Base-by-base conservation (phyloP, 169 alveolate species). In the Amoebophrya sp. region DNA sequence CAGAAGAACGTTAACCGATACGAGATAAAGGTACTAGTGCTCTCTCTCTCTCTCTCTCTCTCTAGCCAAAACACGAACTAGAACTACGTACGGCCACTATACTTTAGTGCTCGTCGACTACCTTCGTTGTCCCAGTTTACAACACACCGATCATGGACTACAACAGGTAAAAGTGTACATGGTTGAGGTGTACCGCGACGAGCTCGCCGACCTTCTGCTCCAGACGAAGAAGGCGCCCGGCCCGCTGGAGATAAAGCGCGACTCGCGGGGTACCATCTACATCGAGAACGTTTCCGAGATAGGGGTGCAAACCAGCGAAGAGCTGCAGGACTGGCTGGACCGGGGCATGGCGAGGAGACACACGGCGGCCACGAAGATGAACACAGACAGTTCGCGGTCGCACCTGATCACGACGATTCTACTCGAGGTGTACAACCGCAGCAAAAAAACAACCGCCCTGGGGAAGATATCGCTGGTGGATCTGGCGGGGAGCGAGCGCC, bases 401-500 rank as follows among this genome's bases (percentile, higher is more conserved):
- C 99, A 97, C 91, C 91, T 96, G 90, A 94, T 96, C 34, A 48
- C 58, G 91, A 91, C 88, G 39, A 90, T 91, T 41, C 41, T 90
- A 40, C 95, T 96, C 69, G 92, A 95, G 43, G 95, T 96, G 29
- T 29, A 67, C 58, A 70, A 70, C 92, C 67, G 43, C 69, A 69
- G 90, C 92, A 91, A 90, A 90, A 89, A 5, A 26, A 48, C 39
- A 0, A 7, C 40, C 10, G 78, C 48, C 5, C 1, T 41, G 90
- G 40, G 41, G 26, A 88, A 58, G 89, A 38, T 87, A n/a, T 34
- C 38, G n/a, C 92, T 96, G 18, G 95, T 96, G 1, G 98, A 97
- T 90, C 92, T 96, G 43, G 98, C 97, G 39, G 99, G 99, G 43
- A 93, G 97, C 89, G 99, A 97, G 89, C 95, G 97, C 89, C 92